Conservation (phyloP, 805 yeast species). For the Maudiozyma barnettii region DNA sequence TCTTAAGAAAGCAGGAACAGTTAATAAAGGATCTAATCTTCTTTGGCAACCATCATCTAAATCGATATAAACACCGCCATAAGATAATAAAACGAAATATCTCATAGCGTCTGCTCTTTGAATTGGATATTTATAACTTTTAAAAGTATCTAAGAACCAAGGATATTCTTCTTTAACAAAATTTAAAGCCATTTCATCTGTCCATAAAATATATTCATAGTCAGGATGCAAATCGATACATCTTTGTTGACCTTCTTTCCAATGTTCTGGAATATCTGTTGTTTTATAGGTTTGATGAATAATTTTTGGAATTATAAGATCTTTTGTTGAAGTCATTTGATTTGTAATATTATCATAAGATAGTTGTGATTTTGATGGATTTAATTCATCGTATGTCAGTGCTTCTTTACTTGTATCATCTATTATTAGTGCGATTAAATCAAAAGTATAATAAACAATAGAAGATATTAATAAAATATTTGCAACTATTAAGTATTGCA, state of each 20-base stretch:
- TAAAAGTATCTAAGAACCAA: slow-evolving; percentile 78
- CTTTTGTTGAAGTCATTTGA: slow-evolving; percentile 43
- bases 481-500: slow-evolving; percentile 47
- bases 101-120: slow-evolving; percentile 86
- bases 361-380: slow-evolving; percentile 29
- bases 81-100: slow-evolving; percentile 70
- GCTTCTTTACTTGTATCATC: slow-evolving; percentile 62
- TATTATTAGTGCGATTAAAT: slow-evolving; percentile 56
- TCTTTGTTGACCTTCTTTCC: slow-evolving; percentile 68
- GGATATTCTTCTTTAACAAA: slow-evolving; percentile 73
- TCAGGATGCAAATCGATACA: slow-evolving; percentile 76
- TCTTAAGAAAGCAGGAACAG: slow-evolving; percentile 74
- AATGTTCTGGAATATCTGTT: slow-evolving; percentile 61
- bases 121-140: slow-evolving; percentile 67
- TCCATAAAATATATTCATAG: slow-evolving; percentile 80
- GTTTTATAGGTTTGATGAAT: slow-evolving; percentile 90
- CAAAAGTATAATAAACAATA: slow-evolving; percentile 52
- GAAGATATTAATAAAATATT: slow-evolving; percentile 45
- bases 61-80: slow-evolving; percentile 85
- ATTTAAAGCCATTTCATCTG: slow-evolving; percentile 70
- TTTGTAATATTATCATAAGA: slow-evolving; percentile 17
- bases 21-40: slow-evolving; percentile 65
- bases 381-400: slow-evolving; percentile 48
- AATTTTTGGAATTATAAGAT: slow-evolving; percentile 64
- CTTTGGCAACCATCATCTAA: slow-evolving; percentile 80